Evolutionary conservation across 139 green algal genomes (phyloP).

Genomic region (Klebsormidium nitens): DNA sequence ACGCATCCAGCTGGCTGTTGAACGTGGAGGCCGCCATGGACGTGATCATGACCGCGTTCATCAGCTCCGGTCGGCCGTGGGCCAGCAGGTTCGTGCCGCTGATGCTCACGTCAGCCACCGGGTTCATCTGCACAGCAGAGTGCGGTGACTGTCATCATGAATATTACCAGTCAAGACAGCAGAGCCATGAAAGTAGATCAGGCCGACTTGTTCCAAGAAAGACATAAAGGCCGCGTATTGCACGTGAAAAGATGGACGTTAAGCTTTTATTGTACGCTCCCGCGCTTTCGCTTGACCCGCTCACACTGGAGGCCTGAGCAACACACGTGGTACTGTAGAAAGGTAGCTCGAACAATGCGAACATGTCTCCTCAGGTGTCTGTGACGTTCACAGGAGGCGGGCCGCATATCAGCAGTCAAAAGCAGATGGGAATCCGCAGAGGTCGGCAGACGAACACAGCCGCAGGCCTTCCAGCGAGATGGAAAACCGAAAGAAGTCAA

Average conservation of each 20-base stretch:
- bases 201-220: too few species aligned
- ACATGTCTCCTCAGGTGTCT: too few species aligned
- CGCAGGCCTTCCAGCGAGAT: background rate
- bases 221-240: too few species aligned
- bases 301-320: too few species aligned
- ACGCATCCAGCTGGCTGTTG: constrained; percentile 53
- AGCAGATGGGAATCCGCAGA: background rate
- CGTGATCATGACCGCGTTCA: constrained; percentile 28
- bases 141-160: too few species aligned
- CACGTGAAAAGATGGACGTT: too few species aligned
- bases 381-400: too few species aligned
- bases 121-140: constrained; percentile 11
- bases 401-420: background rate
- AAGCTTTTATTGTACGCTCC: background rate
- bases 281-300: too few species aligned
- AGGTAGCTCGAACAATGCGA: too few species aligned
- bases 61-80: background rate
- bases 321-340: too few species aligned
- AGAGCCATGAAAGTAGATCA: too few species aligned
- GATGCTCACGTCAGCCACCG: constrained; percentile 4
- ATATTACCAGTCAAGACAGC: too few species aligned
- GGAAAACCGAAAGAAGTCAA: background rate
- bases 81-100: background rate
- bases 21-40: constrained; percentile 54
- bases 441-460: background rate